Evolutionary conservation across 306 rosid species (phyloP).

Genomic region (Hippophae rhamnoides): DNA sequence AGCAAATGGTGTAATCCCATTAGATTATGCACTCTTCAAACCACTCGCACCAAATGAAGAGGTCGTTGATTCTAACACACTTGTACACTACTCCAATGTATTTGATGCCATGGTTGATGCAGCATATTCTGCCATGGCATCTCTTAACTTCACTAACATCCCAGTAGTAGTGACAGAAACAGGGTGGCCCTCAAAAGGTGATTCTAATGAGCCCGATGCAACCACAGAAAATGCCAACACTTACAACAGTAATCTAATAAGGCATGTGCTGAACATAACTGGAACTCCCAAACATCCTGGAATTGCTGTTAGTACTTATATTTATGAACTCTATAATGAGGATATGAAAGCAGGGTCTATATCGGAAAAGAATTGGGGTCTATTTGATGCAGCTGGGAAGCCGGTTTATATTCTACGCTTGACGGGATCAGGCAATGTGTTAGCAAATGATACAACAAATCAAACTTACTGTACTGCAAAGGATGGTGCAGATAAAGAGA

Average conservation of each 20-base stretch:
- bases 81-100: constrained; percentile 73
- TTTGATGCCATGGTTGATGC: constrained; percentile 85
- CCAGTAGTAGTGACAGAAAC: constrained; percentile 73
- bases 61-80: constrained; percentile 76
- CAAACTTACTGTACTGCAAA: constrained; percentile 61
- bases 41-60: constrained; percentile 65
- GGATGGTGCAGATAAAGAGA: constrained; percentile 63
- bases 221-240: constrained; percentile 70
- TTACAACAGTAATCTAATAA: constrained; percentile 75
- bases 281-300: constrained; percentile 81
- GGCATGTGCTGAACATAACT: constrained; percentile 60
- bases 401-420: constrained; percentile 63
- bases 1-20: constrained; percentile 67
- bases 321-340: constrained; percentile 77
- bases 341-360: constrained; percentile 46
- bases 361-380: constrained; percentile 84
- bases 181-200: constrained; percentile 82
- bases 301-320: constrained; percentile 58
- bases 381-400: constrained; percentile 47
- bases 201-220: constrained; percentile 61
- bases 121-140: constrained; percentile 65
- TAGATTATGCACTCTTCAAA: constrained; percentile 70
- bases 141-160: constrained; percentile 56
- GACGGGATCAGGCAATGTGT: constrained; percentile 52
- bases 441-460: constrained; percentile 67